Evolutionary conservation across 768 basidiomycete genomes (phyloP).

Genomic region (Suillus fuscotomentosus): DNA sequence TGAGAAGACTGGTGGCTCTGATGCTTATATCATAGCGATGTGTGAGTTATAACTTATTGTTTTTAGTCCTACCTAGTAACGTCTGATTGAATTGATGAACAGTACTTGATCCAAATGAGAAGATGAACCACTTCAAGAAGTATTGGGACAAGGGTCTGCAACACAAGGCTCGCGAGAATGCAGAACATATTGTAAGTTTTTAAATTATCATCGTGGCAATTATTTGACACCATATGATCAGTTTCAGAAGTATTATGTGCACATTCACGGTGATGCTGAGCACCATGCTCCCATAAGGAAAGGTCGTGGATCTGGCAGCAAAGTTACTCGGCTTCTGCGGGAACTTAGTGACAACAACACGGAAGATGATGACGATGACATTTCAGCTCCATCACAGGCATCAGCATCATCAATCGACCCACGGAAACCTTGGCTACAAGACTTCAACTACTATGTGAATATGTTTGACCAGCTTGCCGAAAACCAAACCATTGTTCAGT

Average conservation of each 20-base stretch:
- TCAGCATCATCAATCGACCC: not conserved
- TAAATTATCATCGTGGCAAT: not conserved
- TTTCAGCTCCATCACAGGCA: conserved; percentile 1
- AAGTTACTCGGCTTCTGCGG: not conserved
- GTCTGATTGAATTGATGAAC: too few species aligned
- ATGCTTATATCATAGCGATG: conserved; percentile 34
- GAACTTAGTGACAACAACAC: conserved; percentile 10
- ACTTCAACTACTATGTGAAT: conserved; percentile 24
- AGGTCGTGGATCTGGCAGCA: not conserved
- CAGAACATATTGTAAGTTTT: conserved; percentile 17
- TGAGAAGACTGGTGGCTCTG: conserved; percentile 27
- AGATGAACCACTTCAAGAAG: conserved; percentile 23
- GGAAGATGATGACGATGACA: conserved; percentile 10
- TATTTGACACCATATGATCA: not conserved
- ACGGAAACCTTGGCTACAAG: conserved; percentile 15
- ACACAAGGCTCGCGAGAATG: conserved; percentile 8
- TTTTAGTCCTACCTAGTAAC: too few species aligned
- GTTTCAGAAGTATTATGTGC: conserved; percentile 14
- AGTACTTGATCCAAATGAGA: conserved; percentile 27
- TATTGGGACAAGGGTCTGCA: conserved; percentile 23
- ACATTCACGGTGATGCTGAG: not conserved
- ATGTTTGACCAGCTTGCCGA: conserved; percentile 8
- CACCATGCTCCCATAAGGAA: not conserved
- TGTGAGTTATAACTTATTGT: too few species aligned
- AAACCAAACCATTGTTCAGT: conserved; percentile 21